Conservation (phyloP, 805 yeast species). For the Suhomyces tanzawaensis region DNA sequence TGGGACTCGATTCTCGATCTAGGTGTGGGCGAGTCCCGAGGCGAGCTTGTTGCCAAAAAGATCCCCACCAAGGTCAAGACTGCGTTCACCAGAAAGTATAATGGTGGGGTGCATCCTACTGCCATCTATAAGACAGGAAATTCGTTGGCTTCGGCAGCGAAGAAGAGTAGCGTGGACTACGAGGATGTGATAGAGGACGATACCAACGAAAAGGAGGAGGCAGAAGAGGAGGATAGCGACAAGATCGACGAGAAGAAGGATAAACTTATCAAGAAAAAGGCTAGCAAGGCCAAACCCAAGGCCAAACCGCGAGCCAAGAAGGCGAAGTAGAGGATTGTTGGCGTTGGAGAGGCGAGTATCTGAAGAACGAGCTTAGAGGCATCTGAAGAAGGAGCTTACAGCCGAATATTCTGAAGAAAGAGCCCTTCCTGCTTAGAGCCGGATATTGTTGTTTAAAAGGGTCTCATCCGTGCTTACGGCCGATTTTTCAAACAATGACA, state of each 20-base stretch:
- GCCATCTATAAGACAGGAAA: slow-evolving; percentile 77
- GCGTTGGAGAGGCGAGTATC: too few relatives aligned
- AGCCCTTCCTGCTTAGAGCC: too few relatives aligned
- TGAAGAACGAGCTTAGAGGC: too few relatives aligned
- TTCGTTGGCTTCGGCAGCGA: slow-evolving; percentile 38
- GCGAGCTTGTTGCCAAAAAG: slow-evolving; percentile 50
- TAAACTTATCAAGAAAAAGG: slow-evolving; percentile 52
- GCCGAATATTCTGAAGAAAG: too few relatives aligned
- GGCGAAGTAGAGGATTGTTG: slow-evolving; percentile 4
- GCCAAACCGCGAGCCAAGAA: slow-evolving; percentile 15
- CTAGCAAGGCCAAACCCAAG: slow-evolving; percentile 14
- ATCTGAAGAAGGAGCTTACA: too few relatives aligned
- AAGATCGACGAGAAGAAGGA: slow-evolving; percentile 57
- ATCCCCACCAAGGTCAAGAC: slow-evolving; percentile 78
- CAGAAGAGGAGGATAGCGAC: slow-evolving; percentile 41
- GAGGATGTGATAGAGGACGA: slow-evolving; percentile 73
- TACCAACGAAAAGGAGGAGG: slow-evolving; percentile 44
- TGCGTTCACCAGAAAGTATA: slow-evolving; percentile 84
- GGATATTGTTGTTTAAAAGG: too few relatives aligned
- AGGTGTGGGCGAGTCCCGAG: slow-evolving; percentile 57
- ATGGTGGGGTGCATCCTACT: slow-evolving; percentile 73
- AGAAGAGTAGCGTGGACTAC: slow-evolving; percentile 52
- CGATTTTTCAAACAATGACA: too few relatives aligned
- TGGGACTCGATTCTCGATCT: slow-evolving; percentile 88
- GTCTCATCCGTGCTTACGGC: too few relatives aligned